Base-by-base conservation (phyloP, 495 filamentous ascomycete species). In the Hypoxylon trugodes region DNA sequence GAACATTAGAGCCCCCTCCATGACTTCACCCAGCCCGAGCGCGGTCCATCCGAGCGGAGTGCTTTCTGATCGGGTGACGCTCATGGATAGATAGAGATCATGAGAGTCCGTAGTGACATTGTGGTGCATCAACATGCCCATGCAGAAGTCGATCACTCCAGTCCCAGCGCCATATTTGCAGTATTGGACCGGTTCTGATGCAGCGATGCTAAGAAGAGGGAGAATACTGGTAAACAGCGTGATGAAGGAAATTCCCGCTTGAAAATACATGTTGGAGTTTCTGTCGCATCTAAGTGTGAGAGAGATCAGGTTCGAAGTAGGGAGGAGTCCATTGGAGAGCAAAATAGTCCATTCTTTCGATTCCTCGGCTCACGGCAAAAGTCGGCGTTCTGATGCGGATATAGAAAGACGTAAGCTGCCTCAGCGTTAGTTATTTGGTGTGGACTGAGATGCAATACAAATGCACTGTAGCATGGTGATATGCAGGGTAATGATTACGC, bases 1-100 rank as follows among this genome's bases (percentile, higher is more conserved):
- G 33, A 52, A 52, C 48, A 52, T 52, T 4, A 52, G 48, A 4
- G 48, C 33, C 2, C 48, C 48, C 28, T 52, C 48, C 48, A 52
- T 52, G 13, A 52, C 21, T 18, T 52, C 48, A 22, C 48, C 48
- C 8, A 52, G 10, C 7, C 48, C 48, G 1, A 52, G 16, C 21
- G 48, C 48, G 2, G 48, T 52, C 48, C 48, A 52, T 28, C 48
- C 48, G 1, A 38, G 21, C 7, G 33, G 15, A 10, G 48, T 52
- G 48, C 6, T 16, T 6, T 40, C 5, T 0, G 48, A 35, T 3
- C 48, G 48, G 6, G 30, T 37, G 33, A 52, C 35, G 6, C 33
- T 28, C 48, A 52, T 52, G n/a, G 48, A 26, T 6, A 52, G 21
- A 15, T 25, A 38, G 19, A 52, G 21, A 24, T 52, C 48, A 15